phyloP scores from a whole-genome alignment of 345 rosid species.

The Linum usitatissimum region DNA sequence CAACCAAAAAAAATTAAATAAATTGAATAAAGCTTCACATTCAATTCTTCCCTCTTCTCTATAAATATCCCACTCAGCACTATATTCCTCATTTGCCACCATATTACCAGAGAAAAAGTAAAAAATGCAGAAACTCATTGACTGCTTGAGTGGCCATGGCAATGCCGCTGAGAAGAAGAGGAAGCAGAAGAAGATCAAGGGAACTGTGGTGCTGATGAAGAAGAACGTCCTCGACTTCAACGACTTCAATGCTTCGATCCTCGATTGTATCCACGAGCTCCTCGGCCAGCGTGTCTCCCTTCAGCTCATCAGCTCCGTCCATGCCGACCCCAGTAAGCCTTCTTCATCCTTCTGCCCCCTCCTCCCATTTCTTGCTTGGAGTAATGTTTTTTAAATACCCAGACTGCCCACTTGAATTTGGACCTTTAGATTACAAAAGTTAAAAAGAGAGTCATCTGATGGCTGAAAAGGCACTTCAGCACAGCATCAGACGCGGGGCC shows the following conservation, averaged over 20 bases:
- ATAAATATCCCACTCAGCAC: no score
- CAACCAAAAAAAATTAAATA: no score
- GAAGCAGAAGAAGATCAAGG: not conserved
- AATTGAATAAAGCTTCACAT: no score
- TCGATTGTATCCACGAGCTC: conserved; percentile 2
- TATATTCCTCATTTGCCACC: not conserved
- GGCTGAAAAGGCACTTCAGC: no score
- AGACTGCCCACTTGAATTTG: no score
- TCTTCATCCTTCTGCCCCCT: not conserved
- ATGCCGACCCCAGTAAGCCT: conserved; percentile 1
- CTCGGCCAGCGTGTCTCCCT: not conserved
- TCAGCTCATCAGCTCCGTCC: conserved; percentile 6
- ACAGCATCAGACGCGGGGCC: no score
- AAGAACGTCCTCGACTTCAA: conserved; percentile 1
- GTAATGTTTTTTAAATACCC: no score
- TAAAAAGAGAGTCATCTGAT: no score
- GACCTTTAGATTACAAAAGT: no score
- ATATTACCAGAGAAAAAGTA: not conserved
- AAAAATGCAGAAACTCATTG: not conserved
- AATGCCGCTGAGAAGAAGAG: not conserved
- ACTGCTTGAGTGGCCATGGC: not conserved
- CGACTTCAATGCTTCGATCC: not conserved
- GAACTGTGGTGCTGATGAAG: conserved; percentile 9
- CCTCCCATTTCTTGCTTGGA: no score
- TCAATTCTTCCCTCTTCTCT: no score